Evolutionary conservation across 2,329 filamentous ascomycete genomes (phyloP).

Genomic region (Drechslerella dactyloides): DNA sequence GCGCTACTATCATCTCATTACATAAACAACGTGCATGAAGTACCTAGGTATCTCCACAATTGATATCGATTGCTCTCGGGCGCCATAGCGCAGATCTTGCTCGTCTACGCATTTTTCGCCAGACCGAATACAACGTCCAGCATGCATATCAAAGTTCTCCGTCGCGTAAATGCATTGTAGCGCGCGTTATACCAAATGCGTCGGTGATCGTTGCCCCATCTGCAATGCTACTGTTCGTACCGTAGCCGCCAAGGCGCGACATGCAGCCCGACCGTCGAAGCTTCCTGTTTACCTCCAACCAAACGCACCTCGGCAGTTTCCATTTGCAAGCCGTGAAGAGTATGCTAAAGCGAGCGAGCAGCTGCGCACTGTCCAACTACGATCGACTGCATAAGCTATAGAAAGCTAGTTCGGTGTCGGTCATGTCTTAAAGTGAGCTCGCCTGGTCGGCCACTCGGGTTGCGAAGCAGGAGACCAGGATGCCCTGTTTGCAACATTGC

Average conservation of each 20-base stretch:
- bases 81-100: too few species aligned
- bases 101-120: not conserved
- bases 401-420: constrained; percentile 14
- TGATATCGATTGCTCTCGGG: not conserved
- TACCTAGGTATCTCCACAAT: not conserved
- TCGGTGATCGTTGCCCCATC: not conserved
- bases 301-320: not conserved
- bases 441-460: constrained; percentile 31
- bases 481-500: constrained; percentile 19
- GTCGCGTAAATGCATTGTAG: not conserved
- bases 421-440: constrained; percentile 22
- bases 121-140: not conserved
- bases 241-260: constrained; percentile 1
- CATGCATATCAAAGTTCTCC: not conserved
- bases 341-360: constrained; percentile 28
- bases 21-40: too few species aligned
- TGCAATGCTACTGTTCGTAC: not conserved
- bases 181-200: not conserved
- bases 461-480: constrained; percentile 12
- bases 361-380: constrained; percentile 4
- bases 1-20: too few species aligned
- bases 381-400: constrained; percentile 13
- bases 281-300: not conserved
- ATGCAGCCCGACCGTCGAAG: not conserved
- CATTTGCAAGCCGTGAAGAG: constrained; percentile 5